These are phyloP conservation scores for Monosporascus sp. DNA, from an alignment of 2,329 filamentous ascomycete genomes.

Conservation along the genomic window DNA sequence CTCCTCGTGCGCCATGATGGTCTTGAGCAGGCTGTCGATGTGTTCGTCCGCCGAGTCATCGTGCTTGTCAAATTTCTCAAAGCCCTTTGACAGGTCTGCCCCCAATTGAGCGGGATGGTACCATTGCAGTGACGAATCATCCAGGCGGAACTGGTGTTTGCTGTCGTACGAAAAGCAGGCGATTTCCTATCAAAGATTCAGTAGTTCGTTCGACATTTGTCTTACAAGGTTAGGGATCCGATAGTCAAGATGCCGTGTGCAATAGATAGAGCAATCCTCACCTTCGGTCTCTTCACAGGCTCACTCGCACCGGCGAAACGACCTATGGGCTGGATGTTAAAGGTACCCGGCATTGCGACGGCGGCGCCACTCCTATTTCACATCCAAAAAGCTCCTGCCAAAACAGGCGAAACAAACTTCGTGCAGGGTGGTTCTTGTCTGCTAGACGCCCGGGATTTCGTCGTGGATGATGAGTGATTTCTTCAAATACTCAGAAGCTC, in stretches of 20 bases:
- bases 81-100: conserved; percentile 73
- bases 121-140: conserved; percentile 76
- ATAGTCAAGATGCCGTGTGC: not conserved
- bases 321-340: conserved; percentile 63
- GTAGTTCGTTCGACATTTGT: not conserved
- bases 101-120: conserved; percentile 75
- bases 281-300: conserved; percentile 70
- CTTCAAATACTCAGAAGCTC: too few relatives aligned
- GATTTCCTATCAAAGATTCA: conserved; percentile 61
- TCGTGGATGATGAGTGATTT: too few relatives aligned
- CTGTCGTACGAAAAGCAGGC: conserved; percentile 91
- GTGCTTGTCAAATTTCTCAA: conserved; percentile 74
- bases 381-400: too few relatives aligned
- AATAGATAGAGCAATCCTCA: conserved; percentile 28
- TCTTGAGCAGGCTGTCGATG: conserved; percentile 73
- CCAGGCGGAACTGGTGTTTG: conserved; percentile 68
- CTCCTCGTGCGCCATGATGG: conserved; percentile 69
- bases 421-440: too few relatives aligned
- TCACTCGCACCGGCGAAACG: conserved; percentile 65
- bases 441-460: too few relatives aligned
- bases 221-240: too few relatives aligned
- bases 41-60: conserved; percentile 84
- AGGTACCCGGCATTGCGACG: conserved; percentile 29
- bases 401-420: too few relatives aligned
- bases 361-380: not conserved